A percentile compares a stretch with the other conserved stretches of the same genome.
Evolutionary conservation across 2,329 filamentous ascomycete species (phyloP).

Genomic region (Fragosphaeria purpurea): DNA sequence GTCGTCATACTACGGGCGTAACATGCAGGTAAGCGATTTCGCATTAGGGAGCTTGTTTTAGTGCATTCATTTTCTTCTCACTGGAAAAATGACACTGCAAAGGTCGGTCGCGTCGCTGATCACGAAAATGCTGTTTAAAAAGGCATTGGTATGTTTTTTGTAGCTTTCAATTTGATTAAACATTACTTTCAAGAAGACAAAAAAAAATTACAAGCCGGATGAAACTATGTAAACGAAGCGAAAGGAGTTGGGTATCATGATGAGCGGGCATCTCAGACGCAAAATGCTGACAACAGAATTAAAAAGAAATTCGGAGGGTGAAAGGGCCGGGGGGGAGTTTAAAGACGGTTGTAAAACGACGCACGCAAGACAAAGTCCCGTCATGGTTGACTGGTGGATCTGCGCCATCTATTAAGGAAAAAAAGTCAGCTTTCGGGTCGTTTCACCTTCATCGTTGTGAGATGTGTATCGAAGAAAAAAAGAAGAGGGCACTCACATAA

Average conservation of each 20-base stretch:
- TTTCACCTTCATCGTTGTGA: too few species aligned
- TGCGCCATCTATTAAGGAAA: conserved; percentile 10
- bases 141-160: too few species aligned
- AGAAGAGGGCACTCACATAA: conserved; percentile 56
- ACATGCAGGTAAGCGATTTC: too few species aligned
- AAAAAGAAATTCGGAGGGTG: neutral
- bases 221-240: neutral
- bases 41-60: too few species aligned
- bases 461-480: neutral
- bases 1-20: too few species aligned
- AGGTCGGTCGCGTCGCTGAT: too few species aligned
- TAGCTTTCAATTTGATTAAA: too few species aligned
- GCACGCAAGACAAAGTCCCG: too few species aligned
- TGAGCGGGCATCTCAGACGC: neutral
- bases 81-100: too few species aligned
- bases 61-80: too few species aligned
- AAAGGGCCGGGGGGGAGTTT: neutral
- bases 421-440: neutral
- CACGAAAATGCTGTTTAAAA: too few species aligned
- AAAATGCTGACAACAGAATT: neutral
- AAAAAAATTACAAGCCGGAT: neutral
- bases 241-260: conserved; percentile 9
- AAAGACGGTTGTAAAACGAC: too few species aligned
- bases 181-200: neutral
- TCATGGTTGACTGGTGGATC: conserved; percentile 11